phyloP scores from a whole-genome alignment of 768 basidiomycete genomes.

The Termitomyces sp. region DNA sequence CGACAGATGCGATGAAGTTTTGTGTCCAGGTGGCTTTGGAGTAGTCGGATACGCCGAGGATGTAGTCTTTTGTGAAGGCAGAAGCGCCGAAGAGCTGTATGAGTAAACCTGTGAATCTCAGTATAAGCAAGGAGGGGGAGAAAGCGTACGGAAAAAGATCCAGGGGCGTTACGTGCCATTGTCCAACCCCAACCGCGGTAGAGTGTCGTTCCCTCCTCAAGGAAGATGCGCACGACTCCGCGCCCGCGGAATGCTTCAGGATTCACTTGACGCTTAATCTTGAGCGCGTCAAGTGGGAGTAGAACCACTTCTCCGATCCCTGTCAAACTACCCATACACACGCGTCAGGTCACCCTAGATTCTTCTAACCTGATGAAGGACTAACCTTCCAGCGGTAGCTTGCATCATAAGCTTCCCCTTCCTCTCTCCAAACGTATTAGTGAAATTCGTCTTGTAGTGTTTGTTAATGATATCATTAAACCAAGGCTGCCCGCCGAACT shows the following conservation, averaged over 20 bases:
- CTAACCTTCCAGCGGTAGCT: slow-evolving; percentile 83
- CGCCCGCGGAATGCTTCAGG: slow-evolving; percentile 97
- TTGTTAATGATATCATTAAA: slow-evolving; percentile 89
- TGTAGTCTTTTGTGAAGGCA: slow-evolving; percentile 90
- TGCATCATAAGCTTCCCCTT: slow-evolving; percentile 96
- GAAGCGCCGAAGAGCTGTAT: slow-evolving; percentile 95
- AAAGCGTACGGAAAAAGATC: slow-evolving; percentile 81
- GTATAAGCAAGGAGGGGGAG: neutral
- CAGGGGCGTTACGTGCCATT: slow-evolving; percentile 95
- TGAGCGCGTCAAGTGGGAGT: slow-evolving; percentile 94
- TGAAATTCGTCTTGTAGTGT: slow-evolving; percentile 81
- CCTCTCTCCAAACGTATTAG: slow-evolving; percentile 84
- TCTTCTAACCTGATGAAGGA: neutral
- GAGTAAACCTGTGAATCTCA: neutral
- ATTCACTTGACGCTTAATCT: slow-evolving; percentile 98
- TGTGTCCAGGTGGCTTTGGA: slow-evolving; percentile 94
- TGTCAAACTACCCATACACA: slow-evolving; percentile 44
- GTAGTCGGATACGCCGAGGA: slow-evolving; percentile 87
- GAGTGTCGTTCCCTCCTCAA: slow-evolving; percentile 87
- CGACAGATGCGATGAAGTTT: slow-evolving; percentile 95
- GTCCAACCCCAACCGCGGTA: slow-evolving; percentile 99
- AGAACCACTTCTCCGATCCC: slow-evolving; percentile 97
- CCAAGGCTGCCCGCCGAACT: slow-evolving; percentile 98
- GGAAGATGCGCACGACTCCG: slow-evolving; percentile 82
- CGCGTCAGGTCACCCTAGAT: neutral